Base-by-base conservation (phyloP, 106 monocot genomes). In the Platanthera zijinensis region DNA sequence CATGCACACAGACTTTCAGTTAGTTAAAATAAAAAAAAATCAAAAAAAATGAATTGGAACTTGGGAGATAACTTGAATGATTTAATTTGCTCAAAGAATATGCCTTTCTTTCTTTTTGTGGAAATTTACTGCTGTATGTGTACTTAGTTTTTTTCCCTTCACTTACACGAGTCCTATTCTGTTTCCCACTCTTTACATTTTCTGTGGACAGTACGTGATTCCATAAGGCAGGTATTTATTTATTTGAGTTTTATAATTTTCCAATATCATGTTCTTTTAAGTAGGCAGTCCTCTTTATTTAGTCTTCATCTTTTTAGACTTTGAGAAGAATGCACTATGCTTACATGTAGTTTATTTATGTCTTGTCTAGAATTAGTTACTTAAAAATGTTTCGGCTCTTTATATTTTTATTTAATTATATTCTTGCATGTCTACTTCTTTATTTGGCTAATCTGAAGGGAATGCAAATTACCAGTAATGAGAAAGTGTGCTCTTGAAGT, bases 361-460 rank as follows among this genome's bases (percentile, higher is more conserved):
- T 66, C 30, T 66, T 66, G 30, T 6, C 66, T 66, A 28, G 30
- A 4, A 19, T 30, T 17, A 7, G 19, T 59, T 21, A 10, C 66
- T 30, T 66, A 3, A 66, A 39, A 66, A 17, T 46, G 10, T 48
- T 48, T 47, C 47, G 15, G 10, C 17, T 70, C 70, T 48, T 70
- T 70, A 48, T 70, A 70, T 68, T 69, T 69, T 30, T 69, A 39
- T 69, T 39, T 69, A 62, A 21, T 21, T 21, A 62, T 62, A 62
- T 62, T 21, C 22, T 21, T 62, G 10, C 22, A 21, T 62, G 21
- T 21, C 62, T 3, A 30, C 10, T 13, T 46, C 45, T 69, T 46
- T 69, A 63, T 22, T 63, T 22, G 18, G 63, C 18, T 63, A 63
- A 63, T 22, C 63, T 25, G 19, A 63, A n/a, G 7, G 63, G 63